phyloP scores from a whole-genome alignment of 768 basidiomycete species.

The Naganishia friedmannii region DNA sequence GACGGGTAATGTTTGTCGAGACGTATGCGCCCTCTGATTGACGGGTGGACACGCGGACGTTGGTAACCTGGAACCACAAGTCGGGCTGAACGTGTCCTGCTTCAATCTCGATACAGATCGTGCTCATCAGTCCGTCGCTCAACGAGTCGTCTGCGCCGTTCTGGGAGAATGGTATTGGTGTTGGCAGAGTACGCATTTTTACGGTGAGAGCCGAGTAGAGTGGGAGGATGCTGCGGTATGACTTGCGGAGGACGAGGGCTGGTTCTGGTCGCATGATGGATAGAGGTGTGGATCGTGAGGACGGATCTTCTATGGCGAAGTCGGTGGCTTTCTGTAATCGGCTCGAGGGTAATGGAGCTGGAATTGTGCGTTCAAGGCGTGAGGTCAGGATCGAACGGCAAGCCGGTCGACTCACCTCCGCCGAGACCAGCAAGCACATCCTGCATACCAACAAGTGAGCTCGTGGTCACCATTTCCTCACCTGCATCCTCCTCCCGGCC shows the following conservation, averaged over 20 bases:
- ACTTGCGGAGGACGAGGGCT: slow-evolving; percentile 23
- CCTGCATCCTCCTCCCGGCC: background rate
- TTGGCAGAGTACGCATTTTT: slow-evolving; percentile 22
- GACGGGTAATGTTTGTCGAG: background rate
- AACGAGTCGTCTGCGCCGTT: background rate
- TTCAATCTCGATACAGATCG: slow-evolving; percentile 29
- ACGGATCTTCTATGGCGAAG: background rate
- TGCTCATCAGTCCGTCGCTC: slow-evolving; percentile 12
- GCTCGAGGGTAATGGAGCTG: background rate
- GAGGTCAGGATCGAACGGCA: background rate
- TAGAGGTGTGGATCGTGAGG: background rate
- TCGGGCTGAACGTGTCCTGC: slow-evolving; percentile 18
- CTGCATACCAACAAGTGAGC: background rate
- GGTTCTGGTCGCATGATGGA: slow-evolving; percentile 4
- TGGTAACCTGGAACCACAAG: slow-evolving; percentile 13
- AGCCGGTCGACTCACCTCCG: background rate
- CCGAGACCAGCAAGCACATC: slow-evolving; percentile 20
- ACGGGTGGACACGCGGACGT: slow-evolving; percentile 15
- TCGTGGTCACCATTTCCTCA: background rate
- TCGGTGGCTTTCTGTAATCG: background rate
- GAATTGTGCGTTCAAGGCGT: background rate
- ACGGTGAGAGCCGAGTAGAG: slow-evolving; percentile 25
- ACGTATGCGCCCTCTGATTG: slow-evolving; percentile 14
- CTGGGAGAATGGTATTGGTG: background rate
- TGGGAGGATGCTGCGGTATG: slow-evolving; percentile 23